Evolutionary conservation across 441 rosid species (phyloP), one percentile per base, ranked within the genome.

Genomic region (Sinapis alba): DNA sequence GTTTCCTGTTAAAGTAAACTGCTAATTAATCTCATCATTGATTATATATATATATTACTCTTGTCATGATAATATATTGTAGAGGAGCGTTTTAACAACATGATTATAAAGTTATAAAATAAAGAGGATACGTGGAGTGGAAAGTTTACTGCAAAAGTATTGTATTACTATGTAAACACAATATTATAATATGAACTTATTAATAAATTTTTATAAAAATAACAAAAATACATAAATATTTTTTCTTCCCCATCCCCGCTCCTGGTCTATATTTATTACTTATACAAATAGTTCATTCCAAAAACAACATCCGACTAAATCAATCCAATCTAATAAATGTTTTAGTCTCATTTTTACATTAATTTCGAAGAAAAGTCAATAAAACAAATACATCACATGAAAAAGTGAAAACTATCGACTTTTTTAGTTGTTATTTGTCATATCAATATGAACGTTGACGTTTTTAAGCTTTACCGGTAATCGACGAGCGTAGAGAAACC

Each of bases 401-500:
- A 32, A 61, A 61, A 60, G 6, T 36, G 30, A 71, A 70, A 57
- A 43, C 60, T 12, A 15, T 53, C 18, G 77, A 77, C 68, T 71
- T 58, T 6, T 4, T 60, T 38, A 7, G 56, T 57, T 57, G 68
- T 77, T 71, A 65, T 65, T 59, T 26, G 64, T 59, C 76, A 59
- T 24, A 71, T 26, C 34, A 65, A 69, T 5, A 30, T 27, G 50
- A 43, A 71, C 77, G 69, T 77, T 71, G 53, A 77, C 77, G 66
- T 45, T 59, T 73, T 8, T 0, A 74, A 63, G 13, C 83, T 81
- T 58, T 81, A 95, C 99, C 90, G 90, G 96, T 85, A 88, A 68
- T 0, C 81, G 76, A 66, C 86, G 90, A 69, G 91, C 87, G 67
- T 83, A 83, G 1, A 95, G 84, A 82, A 89, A 95, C 71, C 99